Evolutionary conservation across 495 filamentous ascomycete genomes (phyloP).

Genomic region (Lasiosphaeris hirsuta): DNA sequence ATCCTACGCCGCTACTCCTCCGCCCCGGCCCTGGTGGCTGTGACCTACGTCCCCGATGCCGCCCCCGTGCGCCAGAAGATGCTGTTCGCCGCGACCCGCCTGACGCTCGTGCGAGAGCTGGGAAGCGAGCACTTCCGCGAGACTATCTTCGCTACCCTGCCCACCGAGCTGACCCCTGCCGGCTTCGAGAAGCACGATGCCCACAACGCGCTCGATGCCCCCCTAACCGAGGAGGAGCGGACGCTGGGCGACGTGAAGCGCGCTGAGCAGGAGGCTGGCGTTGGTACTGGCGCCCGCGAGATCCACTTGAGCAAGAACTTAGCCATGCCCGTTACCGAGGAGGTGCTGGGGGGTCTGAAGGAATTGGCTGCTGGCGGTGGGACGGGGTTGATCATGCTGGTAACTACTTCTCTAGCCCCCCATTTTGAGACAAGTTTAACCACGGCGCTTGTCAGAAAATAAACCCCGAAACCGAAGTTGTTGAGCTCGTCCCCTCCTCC

Average conservation of each 20-base stretch:
- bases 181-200: slow-evolving; percentile 77
- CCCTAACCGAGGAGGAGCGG: slow-evolving; percentile 86
- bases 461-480: slow-evolving; percentile 72
- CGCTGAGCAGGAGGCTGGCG: slow-evolving; percentile 74
- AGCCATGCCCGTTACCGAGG: slow-evolving; percentile 65
- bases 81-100: slow-evolving; percentile 84
- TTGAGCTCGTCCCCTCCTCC: slow-evolving; percentile 63
- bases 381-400: slow-evolving; percentile 72
- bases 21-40: slow-evolving; percentile 59
- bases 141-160: slow-evolving; percentile 70
- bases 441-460: slow-evolving; percentile 50
- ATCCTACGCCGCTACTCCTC: slow-evolving; percentile 67
- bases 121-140: slow-evolving; percentile 83
- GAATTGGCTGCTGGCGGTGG: slow-evolving; percentile 51
- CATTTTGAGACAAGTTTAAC: neutral
- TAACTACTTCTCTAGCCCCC: slow-evolving; percentile 40
- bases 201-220: slow-evolving; percentile 62
- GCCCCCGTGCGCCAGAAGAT: slow-evolving; percentile 94
- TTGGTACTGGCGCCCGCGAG: slow-evolving; percentile 63
- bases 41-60: slow-evolving; percentile 87
- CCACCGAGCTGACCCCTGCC: slow-evolving; percentile 64
- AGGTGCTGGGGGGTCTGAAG: slow-evolving; percentile 62
- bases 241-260: slow-evolving; percentile 71
- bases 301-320: slow-evolving; percentile 57
- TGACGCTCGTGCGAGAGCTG: slow-evolving; percentile 80